These are phyloP conservation scores for Aureobasidium lini DNA, from an alignment of 2,329 filamentous ascomycete species.

Conservation along the genomic window DNA sequence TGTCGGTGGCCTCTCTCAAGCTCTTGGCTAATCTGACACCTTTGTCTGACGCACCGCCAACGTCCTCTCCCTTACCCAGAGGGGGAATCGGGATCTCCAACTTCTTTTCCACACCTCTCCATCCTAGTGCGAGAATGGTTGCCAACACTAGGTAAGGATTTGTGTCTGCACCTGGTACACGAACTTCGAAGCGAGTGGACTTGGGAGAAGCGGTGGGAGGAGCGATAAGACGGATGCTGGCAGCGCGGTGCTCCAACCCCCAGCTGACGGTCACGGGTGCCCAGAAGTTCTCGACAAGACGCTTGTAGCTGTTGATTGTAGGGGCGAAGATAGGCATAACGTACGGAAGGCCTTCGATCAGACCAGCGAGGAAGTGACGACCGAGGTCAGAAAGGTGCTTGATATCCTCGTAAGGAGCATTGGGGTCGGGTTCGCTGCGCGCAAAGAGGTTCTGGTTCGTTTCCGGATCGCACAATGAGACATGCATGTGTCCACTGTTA, in stretches of 20 bases:
- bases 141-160: slow-evolving; percentile 84
- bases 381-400: slow-evolving; percentile 78
- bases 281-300: slow-evolving; percentile 98
- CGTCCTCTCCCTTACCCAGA: slow-evolving; percentile 74
- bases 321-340: slow-evolving; percentile 94
- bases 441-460: slow-evolving; percentile 79
- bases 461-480: slow-evolving; percentile 69
- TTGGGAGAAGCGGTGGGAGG: slow-evolving; percentile 78
- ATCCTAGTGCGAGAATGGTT: slow-evolving; percentile 79
- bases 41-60: slow-evolving; percentile 63
- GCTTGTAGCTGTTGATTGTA: slow-evolving; percentile 96
- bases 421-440: slow-evolving; percentile 62
- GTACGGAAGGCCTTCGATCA: slow-evolving; percentile 82
- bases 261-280: slow-evolving; percentile 95
- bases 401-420: slow-evolving; percentile 67
- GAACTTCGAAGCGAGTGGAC: slow-evolving; percentile 85
- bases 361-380: slow-evolving; percentile 83
- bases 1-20: slow-evolving; percentile 72
- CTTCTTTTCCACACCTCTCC: slow-evolving; percentile 88
- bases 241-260: slow-evolving; percentile 91
- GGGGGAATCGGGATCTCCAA: slow-evolving; percentile 75
- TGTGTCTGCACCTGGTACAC: slow-evolving; percentile 87
- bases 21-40: slow-evolving; percentile 76
- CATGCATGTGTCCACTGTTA: slow-evolving; percentile 92
- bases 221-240: slow-evolving; percentile 81